Base-by-base conservation (phyloP, 1,284 basidiomycete genomes). In the Moesziomyces globuligerus region DNA sequence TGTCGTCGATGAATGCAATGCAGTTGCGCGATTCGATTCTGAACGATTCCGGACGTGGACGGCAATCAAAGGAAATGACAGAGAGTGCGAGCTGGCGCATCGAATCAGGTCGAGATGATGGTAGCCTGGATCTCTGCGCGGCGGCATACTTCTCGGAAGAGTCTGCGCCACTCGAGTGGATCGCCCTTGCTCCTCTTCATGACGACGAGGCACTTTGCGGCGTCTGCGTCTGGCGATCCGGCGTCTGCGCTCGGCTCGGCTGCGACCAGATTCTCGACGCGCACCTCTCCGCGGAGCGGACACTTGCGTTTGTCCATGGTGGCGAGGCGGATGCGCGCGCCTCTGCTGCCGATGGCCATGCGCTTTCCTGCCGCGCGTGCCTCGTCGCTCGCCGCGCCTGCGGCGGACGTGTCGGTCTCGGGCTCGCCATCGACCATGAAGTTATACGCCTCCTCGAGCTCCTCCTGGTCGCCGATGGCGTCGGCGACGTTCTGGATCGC, bases 81-180 rank as follows among this genome's bases (percentile, higher is more conserved):
- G 24, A 4, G 10, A 36, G 10, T 24, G n/a, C 4, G 10, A 26
- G 32, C 21, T 15, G 36, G 20, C 11, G n/a, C 13, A 36, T 6
- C 13, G 24, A 8, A 18, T 67, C 44, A 72, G 6, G 62, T 72
- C 51, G 69, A 67, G 52, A 68, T 64, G 64, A 72, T 64, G 40
- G 64, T 59, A n/a, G 55, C 36, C 23, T 26, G 54, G 23, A 72
- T 62, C 25, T 64, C 64, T 5, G 55, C 32, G 11, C 59, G 48
- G 10, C 55, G 46, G 48, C 68, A 74, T n/a, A 79, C 26, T 56
- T 70, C 66, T 29, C 79, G 56, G 58, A 81, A 82, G 11, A 84
- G 78, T 29, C 80, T 72, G 39, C 83, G 66, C 83, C 83, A 84
- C 57, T 83, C 83, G 37, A 84, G 64, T 10, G 83, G 83, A 50